Evolutionary conservation across 1,139 yeast species (phyloP), one percentile per base, ranked within the genome.

Genomic region (Lodderomyces metapsilosis): DNA sequence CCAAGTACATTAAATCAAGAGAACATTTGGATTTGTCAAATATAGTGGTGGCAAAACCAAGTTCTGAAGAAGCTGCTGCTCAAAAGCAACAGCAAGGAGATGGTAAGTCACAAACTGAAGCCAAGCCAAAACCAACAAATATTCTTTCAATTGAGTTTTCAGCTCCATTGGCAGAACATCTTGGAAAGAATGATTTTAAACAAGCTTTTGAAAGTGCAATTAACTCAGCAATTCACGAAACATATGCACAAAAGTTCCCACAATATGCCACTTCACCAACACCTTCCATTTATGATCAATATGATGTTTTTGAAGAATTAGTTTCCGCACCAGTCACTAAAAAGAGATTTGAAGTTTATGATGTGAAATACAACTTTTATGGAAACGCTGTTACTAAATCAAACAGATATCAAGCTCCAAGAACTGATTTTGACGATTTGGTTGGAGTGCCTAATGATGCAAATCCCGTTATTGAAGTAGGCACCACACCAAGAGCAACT

Each of bases 11-110:
- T 52, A 69, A 76, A 44, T 66, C 74, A 39, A 76, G 77, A 49
- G 75, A 80, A 50, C 86, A 82, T 53, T 71, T 91, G 50, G 98
- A 92, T 59, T 72, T 92, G 44, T 77, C 88, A 34, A 80, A 85
- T 60, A 81, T 91, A 50, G 76, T 78, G 45, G 52, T 80, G 44
- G 74, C 78, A 10, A 64, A 66, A 35, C 69, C 80, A 8, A 52
- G 56, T 20, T 28, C 28, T 20, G 33, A 23, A 10, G 22, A 23
- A 6, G 28, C 15, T 22, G 18, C 28, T 4, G 11, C 16, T 5
- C 20, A 2, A 40, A 37, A 9, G 46, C 15, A 15, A 37, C 13
- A 40, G 37, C 56, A 60, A 18, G 40, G 18, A 37, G 18, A 38
- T 49, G 25, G 32, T 36, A 18, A 30, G n/a, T n/a, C n/a, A n/a